Evolutionary conservation across 2,329 filamentous ascomycete genomes (phyloP), one percentile per base, ranked within the genome.

Genomic region (Fusarium keratoplasticum): DNA sequence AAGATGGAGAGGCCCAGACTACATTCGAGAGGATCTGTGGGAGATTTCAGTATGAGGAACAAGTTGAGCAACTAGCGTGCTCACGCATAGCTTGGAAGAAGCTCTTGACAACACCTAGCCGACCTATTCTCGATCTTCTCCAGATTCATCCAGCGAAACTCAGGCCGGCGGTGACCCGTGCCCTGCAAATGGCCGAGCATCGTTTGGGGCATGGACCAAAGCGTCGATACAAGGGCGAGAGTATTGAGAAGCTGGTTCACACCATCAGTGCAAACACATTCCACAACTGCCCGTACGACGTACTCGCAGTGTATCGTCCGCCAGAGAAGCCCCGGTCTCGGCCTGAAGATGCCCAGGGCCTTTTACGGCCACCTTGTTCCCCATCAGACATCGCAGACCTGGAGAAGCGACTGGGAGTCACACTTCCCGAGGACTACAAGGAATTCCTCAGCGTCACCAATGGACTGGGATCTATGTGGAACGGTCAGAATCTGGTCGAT

Each of bases 391-490:
- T 61, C 38, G 31, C 22, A n/a, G 10, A 16, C 10, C 59, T 61
- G 6, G 62, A 65, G 20, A 25, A 60, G 16, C 52, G 62, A 31
- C 54, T 65, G 4, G 40, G 31, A 7, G 62, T 50, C 3, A 18
- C 27, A 1, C 62, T 65, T 47, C 62, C 62, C 7, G 8, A 47
- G 5, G 62, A 65, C 22, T 65, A 65, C 62, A 65, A 50, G 54
- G 62, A 65, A 11, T 59, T 65, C 11, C 62, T 65, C 35, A 18
- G 62, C 38, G 31, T 60, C 54, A 52, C 62, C 13, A 50, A 65
- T 20, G 62, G 62, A 7, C 6, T 65, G 2, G 62, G 54, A 10
- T 59, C 54, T 6, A 65, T 60, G 38, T 65, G 62, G 62, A 59
- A 65, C 31, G 62, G 54, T 29, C 54, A 65, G 31, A 65, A 65